phyloP scores from a whole-genome alignment of 2,329 filamentous ascomycete species.

The Ophiostoma sp. region DNA sequence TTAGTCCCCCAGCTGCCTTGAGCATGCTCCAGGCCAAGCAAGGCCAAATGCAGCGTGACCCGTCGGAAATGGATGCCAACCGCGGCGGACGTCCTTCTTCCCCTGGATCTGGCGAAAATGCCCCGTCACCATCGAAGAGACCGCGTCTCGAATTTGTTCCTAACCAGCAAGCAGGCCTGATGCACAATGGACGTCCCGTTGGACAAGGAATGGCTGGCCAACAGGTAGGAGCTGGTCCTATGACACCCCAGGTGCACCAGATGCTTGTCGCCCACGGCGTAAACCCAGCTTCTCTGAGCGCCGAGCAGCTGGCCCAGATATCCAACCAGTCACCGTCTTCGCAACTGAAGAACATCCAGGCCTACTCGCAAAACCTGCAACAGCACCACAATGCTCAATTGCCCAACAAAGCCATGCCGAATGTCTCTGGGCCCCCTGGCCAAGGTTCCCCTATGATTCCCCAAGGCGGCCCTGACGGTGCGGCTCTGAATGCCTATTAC shows the following conservation, averaged over 20 bases:
- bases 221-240: constrained; percentile 54
- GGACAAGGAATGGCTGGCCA: constrained; percentile 66
- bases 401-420: constrained; percentile 74
- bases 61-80: constrained; percentile 79
- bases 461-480: constrained; percentile 59
- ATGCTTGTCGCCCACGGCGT: constrained; percentile 65
- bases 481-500: constrained; percentile 54
- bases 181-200: constrained; percentile 65
- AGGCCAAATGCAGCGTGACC: constrained; percentile 78
- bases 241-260: constrained; percentile 50
- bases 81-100: constrained; percentile 74
- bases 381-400: constrained; percentile 77
- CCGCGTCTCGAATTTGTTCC: constrained; percentile 78
- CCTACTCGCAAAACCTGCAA: constrained; percentile 78
- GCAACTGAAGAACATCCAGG: constrained; percentile 78
- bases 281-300: constrained; percentile 65
- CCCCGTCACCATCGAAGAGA: constrained; percentile 86
- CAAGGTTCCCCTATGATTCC: constrained; percentile 81
- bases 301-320: constrained; percentile 66
- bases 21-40: constrained; percentile 64
- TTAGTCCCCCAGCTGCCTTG: constrained; percentile 59
- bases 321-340: constrained; percentile 49
- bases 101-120: constrained; percentile 76
- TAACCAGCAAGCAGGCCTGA: constrained; percentile 62
- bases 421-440: constrained; percentile 62